Conservation (phyloP, 2,329 filamentous ascomycete genomes). For the Botrytis squamosa region DNA sequence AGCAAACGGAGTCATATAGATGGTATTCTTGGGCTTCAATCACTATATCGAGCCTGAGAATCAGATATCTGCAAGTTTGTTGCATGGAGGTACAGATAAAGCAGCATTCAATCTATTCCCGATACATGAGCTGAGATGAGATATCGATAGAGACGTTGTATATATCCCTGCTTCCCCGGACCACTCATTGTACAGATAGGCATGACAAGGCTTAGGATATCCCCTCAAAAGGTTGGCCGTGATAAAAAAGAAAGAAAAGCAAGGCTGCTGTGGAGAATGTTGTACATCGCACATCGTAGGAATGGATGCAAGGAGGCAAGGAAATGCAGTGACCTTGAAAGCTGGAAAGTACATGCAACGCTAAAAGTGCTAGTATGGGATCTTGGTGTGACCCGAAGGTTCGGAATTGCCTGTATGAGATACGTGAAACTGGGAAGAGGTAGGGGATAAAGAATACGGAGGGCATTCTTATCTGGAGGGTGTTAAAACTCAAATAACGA, state of each 20-base stretch:
- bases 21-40: slow-evolving; percentile 2
- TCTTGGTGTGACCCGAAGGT: slow-evolving; percentile 10
- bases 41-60: background rate
- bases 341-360: slow-evolving; percentile 14
- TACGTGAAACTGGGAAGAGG: background rate
- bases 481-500: background rate
- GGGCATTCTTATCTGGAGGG: background rate
- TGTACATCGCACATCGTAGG: background rate
- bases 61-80: background rate
- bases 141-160: slow-evolving; percentile 8
- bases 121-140: background rate
- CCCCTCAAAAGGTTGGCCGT: background rate
- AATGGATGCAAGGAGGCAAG: background rate
- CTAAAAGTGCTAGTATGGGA: background rate
- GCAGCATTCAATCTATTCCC: slow-evolving; percentile 5
- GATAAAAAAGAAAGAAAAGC: background rate
- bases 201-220: background rate
- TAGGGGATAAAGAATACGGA: background rate
- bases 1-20: slow-evolving; percentile 10
- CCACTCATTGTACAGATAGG: slow-evolving; percentile 8
- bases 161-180: slow-evolving; percentile 20
- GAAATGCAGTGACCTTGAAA: slow-evolving; percentile 15
- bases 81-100: slow-evolving; percentile 1
- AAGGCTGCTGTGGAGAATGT: background rate
- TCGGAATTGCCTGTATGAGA: slow-evolving; percentile 2